A percentile compares a stretch with the other conserved stretches of the same genome.
Conservation (phyloP, 2,329 filamentous ascomycete species). For the Pestalotiopsis sp. region DNA sequence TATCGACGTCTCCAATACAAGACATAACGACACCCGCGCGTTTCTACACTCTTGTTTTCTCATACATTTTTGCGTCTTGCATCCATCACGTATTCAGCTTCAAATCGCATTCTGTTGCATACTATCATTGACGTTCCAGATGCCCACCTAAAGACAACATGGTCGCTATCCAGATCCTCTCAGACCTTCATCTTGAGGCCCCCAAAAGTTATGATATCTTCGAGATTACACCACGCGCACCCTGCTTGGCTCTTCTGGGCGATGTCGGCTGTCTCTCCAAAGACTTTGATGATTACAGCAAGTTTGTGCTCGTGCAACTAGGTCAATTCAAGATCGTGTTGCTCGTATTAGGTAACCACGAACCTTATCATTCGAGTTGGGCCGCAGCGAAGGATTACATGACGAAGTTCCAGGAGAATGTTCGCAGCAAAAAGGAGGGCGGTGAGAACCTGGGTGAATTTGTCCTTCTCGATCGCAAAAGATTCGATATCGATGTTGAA, state of each 20-base stretch:
- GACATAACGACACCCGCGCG: too few species aligned
- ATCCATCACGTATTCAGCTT: too few species aligned
- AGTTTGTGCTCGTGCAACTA: slow-evolving; percentile 53
- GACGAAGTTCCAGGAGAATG: slow-evolving; percentile 31
- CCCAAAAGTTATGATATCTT: slow-evolving; percentile 54
- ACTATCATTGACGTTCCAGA: neutral
- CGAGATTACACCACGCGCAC: slow-evolving; percentile 47
- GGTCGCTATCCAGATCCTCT: slow-evolving; percentile 50
- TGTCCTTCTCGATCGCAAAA: slow-evolving; percentile 39
- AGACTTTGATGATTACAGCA: slow-evolving; percentile 44
- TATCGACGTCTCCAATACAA: too few species aligned
- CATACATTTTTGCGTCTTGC: too few species aligned
- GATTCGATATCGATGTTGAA: slow-evolving; percentile 37
- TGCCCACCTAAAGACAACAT: slow-evolving; percentile 17
- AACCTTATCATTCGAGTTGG: slow-evolving; percentile 51
- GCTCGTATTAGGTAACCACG: slow-evolving; percentile 60
- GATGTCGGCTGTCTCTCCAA: slow-evolving; percentile 52
- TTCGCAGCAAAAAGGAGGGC: slow-evolving; percentile 20
- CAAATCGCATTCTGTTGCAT: too few species aligned
- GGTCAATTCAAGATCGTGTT: slow-evolving; percentile 51
- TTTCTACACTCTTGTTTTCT: too few species aligned
- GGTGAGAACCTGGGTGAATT: slow-evolving; percentile 36
- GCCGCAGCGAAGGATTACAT: slow-evolving; percentile 30
- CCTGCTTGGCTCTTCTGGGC: slow-evolving; percentile 57
- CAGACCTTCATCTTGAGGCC: slow-evolving; percentile 59